Base-by-base conservation (phyloP, 2,329 filamentous ascomycete species). In the Trichophyton rubrum region DNA sequence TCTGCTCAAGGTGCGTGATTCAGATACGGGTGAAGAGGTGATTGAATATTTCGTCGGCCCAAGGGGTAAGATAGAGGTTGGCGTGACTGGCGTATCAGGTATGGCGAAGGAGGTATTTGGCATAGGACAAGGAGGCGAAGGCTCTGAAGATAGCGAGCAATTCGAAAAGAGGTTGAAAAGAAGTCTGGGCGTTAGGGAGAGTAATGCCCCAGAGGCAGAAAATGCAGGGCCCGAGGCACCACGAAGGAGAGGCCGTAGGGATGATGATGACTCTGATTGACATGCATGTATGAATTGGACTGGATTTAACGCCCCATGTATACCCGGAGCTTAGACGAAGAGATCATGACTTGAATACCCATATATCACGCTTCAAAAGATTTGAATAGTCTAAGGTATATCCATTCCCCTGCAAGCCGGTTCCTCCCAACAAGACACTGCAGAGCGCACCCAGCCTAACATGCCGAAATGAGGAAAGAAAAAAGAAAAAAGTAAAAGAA, bases 11-110 rank as follows among this genome's bases (percentile, higher is more conserved):
- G 80, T 85, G 57, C 81, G 85, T 20, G 90, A 96, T 66, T 82
- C 71, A 64, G 74, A 74, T 67, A 84, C 83, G 0, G 89, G 88
- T 27, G 89, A 95, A 41, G 85, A 92, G 64, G 79, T 83, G 1
- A 79, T 90, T 6, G 90, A 89, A 56, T 99, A 89, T 81, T 82
- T 88, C 60, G 82, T 96, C 13, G 93, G 93, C 0, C 87, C 90
- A 4, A 82, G 93, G 22, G 92, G 88, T 4, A 93, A 88, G 73
- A 80, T 91, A 6, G 93, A 97, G 73, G 82, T 97, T 40, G 89
- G 88, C 0, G 79, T 85, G n/a, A 80, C 84, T 57, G 89, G 88
- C 0, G 87, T 93, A 11, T 83, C 85, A 17, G 85, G 84, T 0
- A 74, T 96, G 64, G 83, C 90, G 3, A 75, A 76, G 63, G 74